These are phyloP conservation scores for Colletotrichum graminicola DNA, from an alignment of 2,329 filamentous ascomycete species.

Conservation along the genomic window DNA sequence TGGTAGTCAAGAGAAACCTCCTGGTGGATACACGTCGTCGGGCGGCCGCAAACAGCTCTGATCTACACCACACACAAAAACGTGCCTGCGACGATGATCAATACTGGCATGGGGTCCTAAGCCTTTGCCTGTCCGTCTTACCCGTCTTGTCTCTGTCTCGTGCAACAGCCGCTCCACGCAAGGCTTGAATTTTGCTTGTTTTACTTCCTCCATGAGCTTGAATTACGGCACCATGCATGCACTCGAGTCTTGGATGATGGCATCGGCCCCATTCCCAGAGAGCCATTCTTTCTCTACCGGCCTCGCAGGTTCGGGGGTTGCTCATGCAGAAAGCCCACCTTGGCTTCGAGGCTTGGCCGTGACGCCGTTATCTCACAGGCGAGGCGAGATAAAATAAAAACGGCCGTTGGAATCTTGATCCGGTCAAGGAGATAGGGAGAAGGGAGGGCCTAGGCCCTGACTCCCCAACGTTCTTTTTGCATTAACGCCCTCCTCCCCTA, in stretches of 20 bases:
- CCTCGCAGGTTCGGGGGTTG: constrained; percentile 2
- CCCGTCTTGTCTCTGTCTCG: constrained; percentile 24
- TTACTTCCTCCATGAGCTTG: constrained; percentile 27
- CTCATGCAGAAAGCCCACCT: constrained; percentile 9
- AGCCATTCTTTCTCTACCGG: constrained; percentile 2
- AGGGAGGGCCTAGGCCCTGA: background rate
- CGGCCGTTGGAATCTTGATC: constrained; percentile 9
- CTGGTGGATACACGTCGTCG: constrained; percentile 6
- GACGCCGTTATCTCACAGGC: constrained; percentile 32
- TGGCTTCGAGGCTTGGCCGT: constrained; percentile 9
- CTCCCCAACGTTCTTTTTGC: constrained; percentile 16
- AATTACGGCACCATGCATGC: constrained; percentile 37
- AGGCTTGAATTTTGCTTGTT: constrained; percentile 16
- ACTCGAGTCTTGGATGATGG: constrained; percentile 39
- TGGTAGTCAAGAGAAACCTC: constrained; percentile 3
- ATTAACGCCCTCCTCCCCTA: constrained; percentile 29
- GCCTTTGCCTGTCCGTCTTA: constrained; percentile 30
- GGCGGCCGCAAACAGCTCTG: background rate
- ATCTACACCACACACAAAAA: constrained; percentile 9
- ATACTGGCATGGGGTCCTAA: constrained; percentile 25
- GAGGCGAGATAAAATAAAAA: background rate
- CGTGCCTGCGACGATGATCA: constrained; percentile 34
- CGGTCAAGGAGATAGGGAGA: background rate
- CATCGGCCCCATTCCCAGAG: constrained; percentile 12
- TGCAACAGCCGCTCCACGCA: constrained; percentile 12